Evolutionary conservation across 108 stramenopile genomes (phyloP).

Genomic region (Nitzschia inconspicua): DNA sequence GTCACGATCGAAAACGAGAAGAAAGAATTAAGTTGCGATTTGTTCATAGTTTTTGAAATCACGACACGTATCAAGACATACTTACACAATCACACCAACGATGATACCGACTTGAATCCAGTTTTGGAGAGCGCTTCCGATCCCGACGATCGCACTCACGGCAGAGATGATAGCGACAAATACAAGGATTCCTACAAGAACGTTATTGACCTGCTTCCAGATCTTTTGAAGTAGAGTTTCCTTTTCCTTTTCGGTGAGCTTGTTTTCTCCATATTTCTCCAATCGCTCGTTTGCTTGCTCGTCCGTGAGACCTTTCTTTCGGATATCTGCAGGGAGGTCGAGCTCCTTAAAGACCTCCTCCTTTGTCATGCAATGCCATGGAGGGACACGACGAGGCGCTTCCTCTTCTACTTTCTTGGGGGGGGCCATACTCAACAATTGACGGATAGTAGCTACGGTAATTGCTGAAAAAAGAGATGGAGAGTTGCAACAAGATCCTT

Average conservation of each 20-base stretch:
- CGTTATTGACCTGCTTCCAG: conserved; percentile 78
- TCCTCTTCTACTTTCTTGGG: too few relatives aligned
- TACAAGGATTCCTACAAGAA: conserved; percentile 73
- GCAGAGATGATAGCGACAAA: conserved; percentile 70
- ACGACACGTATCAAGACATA: conserved; percentile 2
- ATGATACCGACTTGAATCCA: conserved; percentile 72
- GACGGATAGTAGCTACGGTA: too few relatives aligned
- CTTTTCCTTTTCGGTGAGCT: conserved; percentile 67
- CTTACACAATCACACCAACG: conserved; percentile 56
- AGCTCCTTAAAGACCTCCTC: conserved; percentile 41
- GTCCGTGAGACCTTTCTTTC: conserved; percentile 48
- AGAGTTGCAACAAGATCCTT: too few relatives aligned
- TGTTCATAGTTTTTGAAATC: not conserved
- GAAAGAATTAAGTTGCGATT: not conserved
- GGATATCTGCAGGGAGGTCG: conserved; percentile 32
- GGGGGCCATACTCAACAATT: too few relatives aligned
- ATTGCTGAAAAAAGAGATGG: too few relatives aligned
- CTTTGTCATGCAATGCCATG: conserved; percentile 64
- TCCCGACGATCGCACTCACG: conserved; percentile 39
- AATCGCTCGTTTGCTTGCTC: conserved; percentile 60
- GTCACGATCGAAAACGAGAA: not conserved
- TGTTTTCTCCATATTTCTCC: conserved; percentile 64
- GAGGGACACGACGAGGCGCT: too few relatives aligned
- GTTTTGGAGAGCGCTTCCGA: conserved; percentile 39
- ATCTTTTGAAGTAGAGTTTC: conserved; percentile 67